Conservation (phyloP, 2,329 filamentous ascomycete species). For the Botrytis sinoallii region DNA sequence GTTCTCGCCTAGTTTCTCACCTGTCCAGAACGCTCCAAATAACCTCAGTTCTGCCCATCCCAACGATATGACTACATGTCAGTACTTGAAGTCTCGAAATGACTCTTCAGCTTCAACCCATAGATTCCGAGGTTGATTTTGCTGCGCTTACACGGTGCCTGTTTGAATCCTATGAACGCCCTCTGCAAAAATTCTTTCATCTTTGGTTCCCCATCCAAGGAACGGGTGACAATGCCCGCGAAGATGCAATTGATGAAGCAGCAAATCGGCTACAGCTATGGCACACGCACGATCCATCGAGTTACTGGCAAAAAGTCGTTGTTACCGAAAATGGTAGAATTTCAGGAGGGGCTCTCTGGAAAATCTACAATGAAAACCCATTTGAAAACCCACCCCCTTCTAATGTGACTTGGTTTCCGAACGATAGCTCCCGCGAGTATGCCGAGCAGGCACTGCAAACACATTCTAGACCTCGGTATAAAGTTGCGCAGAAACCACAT, state of each 20-base stretch:
- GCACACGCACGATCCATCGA: slow-evolving; percentile 16
- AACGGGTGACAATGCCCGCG: slow-evolving; percentile 9
- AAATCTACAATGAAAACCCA: slow-evolving; percentile 17
- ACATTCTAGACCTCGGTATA: slow-evolving; percentile 8
- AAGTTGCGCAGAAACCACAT: slow-evolving; percentile 11
- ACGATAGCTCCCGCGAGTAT: slow-evolving; percentile 15
- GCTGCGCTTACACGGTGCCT: slow-evolving; percentile 34
- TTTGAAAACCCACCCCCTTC: not conserved
- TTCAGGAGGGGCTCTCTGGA: slow-evolving; percentile 16
- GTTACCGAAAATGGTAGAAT: slow-evolving; percentile 16
- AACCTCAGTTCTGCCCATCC: not conserved
- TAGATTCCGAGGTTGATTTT: slow-evolving; percentile 3
- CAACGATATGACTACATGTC: not conserved
- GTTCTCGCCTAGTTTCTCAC: not conserved
- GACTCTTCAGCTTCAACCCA: slow-evolving; percentile 9
- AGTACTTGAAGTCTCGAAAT: not conserved
- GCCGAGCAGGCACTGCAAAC: slow-evolving; percentile 7
- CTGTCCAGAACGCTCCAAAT: not conserved
- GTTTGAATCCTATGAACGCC: slow-evolving; percentile 18
- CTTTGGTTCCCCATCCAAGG: slow-evolving; percentile 18
- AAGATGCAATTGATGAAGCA: slow-evolving; percentile 19
- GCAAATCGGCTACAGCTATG: slow-evolving; percentile 19
- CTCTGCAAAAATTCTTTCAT: slow-evolving; percentile 12
- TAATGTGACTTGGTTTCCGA: slow-evolving; percentile 16
- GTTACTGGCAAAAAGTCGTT: slow-evolving; percentile 19